A percentile compares a stretch with the other conserved stretches of the same genome.
Evolutionary conservation across 1,284 basidiomycete genomes (phyloP).

Genomic region (Leccinum pseudoinsigne): DNA sequence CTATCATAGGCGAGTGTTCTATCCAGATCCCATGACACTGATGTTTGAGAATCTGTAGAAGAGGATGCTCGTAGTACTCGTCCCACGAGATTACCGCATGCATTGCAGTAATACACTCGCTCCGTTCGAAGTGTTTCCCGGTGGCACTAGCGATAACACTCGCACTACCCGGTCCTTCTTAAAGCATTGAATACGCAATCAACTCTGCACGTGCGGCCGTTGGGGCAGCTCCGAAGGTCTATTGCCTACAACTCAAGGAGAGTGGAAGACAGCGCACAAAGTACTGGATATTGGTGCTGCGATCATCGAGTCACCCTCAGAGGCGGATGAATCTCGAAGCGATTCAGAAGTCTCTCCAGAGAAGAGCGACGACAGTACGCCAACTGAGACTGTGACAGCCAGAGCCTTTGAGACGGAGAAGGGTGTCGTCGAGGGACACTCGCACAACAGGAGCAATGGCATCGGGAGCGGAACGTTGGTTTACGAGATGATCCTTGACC

Average conservation of each 20-base stretch:
- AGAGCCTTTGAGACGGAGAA: constrained; percentile 19
- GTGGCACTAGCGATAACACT: no score
- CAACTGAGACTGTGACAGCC: neutral
- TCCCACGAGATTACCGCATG: no score
- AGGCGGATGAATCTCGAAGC: no score
- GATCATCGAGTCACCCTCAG: no score
- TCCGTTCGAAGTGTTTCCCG: no score
- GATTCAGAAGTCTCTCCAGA: no score
- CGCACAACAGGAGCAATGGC: neutral
- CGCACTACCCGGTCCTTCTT: constrained; percentile 48
- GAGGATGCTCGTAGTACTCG: no score
- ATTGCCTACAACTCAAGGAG: constrained; percentile 75
- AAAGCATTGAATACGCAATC: constrained; percentile 70
- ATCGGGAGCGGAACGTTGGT: constrained; percentile 7
- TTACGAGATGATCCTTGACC: constrained; percentile 37
- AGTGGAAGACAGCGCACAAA: constrained; percentile 50
- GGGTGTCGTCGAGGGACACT: neutral
- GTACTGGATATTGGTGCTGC: no score
- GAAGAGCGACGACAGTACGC: neutral
- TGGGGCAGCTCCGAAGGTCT: constrained; percentile 77
- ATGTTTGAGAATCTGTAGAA: no score
- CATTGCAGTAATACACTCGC: no score
- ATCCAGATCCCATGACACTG: no score
- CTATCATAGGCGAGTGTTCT: no score
- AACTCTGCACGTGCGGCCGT: constrained; percentile 73